A percentile compares a stretch with the other conserved stretches of the same genome.
These are phyloP conservation scores for Amyloporia xantha DNA, from an alignment of 768 basidiomycete genomes.

Conservation along the genomic window DNA sequence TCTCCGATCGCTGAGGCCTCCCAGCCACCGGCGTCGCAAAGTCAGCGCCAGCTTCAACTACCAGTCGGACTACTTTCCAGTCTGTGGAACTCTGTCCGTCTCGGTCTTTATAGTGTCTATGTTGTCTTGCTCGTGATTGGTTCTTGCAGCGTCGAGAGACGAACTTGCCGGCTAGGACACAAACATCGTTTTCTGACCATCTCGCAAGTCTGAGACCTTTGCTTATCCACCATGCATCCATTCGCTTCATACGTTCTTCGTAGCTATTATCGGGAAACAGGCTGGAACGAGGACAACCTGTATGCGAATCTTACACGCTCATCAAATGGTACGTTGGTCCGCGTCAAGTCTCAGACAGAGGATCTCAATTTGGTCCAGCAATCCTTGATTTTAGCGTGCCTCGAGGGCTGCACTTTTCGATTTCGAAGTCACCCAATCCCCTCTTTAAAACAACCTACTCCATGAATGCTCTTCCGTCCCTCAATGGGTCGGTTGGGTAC, in stretches of 20 bases:
- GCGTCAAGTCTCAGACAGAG: neutral
- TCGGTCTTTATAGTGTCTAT: too few relatives aligned
- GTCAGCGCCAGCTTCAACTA: too few relatives aligned
- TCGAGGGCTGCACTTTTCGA: conserved; percentile 66
- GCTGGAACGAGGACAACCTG: conserved; percentile 96
- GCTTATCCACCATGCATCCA: conserved; percentile 61
- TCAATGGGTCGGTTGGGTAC: conserved; percentile 90
- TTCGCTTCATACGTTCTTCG: conserved; percentile 85
- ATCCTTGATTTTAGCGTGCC: conserved; percentile 91
- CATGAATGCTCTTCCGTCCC: conserved; percentile 87
- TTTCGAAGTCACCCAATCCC: conserved; percentile 84
- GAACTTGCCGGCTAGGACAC: too few relatives aligned
- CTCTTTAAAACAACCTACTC: conserved; percentile 88
- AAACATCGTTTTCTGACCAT: neutral
- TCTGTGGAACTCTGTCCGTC: too few relatives aligned
- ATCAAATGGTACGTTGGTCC: conserved; percentile 56
- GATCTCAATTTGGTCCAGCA: conserved; percentile 36
- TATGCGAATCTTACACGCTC: conserved; percentile 87
- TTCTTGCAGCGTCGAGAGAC: too few relatives aligned
- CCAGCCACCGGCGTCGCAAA: too few relatives aligned
- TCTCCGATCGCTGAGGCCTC: too few relatives aligned
- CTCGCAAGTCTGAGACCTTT: neutral
- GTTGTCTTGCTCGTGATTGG: too few relatives aligned
- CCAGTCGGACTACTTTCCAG: too few relatives aligned
- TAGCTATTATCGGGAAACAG: conserved; percentile 85